phyloP scores from a whole-genome alignment of 371 early-diverging fungal species.

The Syncephalastrum monosporum region DNA sequence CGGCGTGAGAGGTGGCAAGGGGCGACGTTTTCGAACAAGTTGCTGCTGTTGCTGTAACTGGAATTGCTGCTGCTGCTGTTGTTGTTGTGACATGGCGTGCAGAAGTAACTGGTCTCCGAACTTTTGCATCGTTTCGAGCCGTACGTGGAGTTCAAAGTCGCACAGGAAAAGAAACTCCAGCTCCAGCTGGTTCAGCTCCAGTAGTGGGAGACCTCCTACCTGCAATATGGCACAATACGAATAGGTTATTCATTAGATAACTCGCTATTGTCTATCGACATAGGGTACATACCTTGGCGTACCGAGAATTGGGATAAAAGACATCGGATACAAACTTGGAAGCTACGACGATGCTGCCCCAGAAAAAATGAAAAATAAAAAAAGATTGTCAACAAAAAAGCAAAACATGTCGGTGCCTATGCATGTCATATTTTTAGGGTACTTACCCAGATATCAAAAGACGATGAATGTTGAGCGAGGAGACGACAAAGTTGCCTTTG shows the following conservation, averaged over 20 bases:
- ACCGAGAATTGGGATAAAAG: slow-evolving; percentile 78
- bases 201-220: slow-evolving; percentile 85
- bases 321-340: slow-evolving; percentile 83
- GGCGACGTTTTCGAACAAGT: too few relatives aligned
- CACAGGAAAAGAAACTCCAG: slow-evolving; percentile 85
- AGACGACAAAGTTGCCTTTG: slow-evolving; percentile 49
- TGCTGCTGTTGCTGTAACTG: too few relatives aligned
- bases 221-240: slow-evolving; percentile 11
- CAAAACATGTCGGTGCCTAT: not conserved
- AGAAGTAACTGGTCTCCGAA: slow-evolving; percentile 58
- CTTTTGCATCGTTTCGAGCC: slow-evolving; percentile 67
- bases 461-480: slow-evolving; percentile 80
- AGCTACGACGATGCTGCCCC: slow-evolving; percentile 68
- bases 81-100: not conserved
- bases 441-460: slow-evolving; percentile 67
- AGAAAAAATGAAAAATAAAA: slow-evolving; percentile 1
- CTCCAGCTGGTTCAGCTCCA: slow-evolving; percentile 86
- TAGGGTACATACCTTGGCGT: slow-evolving; percentile 57
- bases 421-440: not conserved
- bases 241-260: not conserved
- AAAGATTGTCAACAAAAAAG: not conserved
- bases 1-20: too few relatives aligned
- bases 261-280: slow-evolving; percentile 2
- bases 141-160: slow-evolving; percentile 77
- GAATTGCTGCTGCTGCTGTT: too few relatives aligned